phyloP scores from a whole-genome alignment of 2,329 filamentous ascomycete genomes.

The Talaromyces piceae region DNA sequence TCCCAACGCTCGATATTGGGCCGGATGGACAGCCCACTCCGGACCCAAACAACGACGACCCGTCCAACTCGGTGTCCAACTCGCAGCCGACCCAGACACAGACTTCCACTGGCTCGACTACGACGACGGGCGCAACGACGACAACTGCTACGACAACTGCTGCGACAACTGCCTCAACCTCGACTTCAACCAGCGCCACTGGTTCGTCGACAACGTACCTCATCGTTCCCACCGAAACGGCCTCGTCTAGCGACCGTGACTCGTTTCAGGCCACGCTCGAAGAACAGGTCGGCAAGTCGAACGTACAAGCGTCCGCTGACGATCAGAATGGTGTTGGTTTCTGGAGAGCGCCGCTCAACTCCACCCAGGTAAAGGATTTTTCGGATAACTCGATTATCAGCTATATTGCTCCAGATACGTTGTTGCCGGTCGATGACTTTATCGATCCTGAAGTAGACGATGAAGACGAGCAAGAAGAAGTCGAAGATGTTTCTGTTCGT shows the following conservation, averaged over 20 bases:
- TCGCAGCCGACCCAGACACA: background rate
- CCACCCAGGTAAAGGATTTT: background rate
- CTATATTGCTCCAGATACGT: background rate
- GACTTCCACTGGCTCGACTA: background rate
- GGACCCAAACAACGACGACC: background rate
- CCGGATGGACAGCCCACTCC: background rate
- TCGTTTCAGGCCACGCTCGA: background rate
- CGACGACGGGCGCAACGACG: background rate
- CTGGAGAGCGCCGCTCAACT: background rate
- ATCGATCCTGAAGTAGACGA: background rate
- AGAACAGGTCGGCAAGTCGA: background rate
- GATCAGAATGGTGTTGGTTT: background rate
- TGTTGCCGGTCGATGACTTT: background rate
- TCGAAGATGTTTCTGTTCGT: background rate
- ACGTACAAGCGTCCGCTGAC: background rate
- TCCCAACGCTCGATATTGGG: constrained; percentile 1
- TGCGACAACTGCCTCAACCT: background rate
- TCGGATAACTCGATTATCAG: background rate
- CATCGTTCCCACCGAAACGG: background rate
- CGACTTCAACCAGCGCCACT: background rate
- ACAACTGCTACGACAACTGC: background rate
- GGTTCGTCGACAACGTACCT: background rate
- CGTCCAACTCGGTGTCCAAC: background rate
- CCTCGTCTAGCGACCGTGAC: background rate
- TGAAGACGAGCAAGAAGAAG: background rate